These are phyloP conservation scores for Chalara sp. DNA, from an alignment of 2,329 filamentous ascomycete genomes.

Conservation along the genomic window DNA sequence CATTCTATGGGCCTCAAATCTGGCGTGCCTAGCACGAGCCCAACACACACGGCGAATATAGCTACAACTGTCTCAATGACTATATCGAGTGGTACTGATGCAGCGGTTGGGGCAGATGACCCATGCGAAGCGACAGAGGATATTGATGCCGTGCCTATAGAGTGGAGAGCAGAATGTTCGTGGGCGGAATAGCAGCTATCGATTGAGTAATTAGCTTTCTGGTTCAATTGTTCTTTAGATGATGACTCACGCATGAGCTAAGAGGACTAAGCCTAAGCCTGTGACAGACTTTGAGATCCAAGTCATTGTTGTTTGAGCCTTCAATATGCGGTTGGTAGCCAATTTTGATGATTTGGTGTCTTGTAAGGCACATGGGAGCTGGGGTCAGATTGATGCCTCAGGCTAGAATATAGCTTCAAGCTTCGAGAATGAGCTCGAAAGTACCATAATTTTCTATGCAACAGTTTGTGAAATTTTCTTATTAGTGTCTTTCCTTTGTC, in stretches of 20 bases:
- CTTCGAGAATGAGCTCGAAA: too few species aligned
- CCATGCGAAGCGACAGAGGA: constrained; percentile 37
- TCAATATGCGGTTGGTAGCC: too few species aligned
- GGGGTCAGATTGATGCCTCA: too few species aligned
- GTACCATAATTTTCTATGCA: too few species aligned
- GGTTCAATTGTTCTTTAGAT: not conserved
- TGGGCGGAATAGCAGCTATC: constrained; percentile 90
- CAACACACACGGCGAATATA: constrained; percentile 72
- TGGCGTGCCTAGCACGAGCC: constrained; percentile 72
- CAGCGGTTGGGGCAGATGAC: constrained; percentile 29
- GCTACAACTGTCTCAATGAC: constrained; percentile 78
- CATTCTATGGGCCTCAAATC: constrained; percentile 79
- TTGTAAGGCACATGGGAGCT: too few species aligned
- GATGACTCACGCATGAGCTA: constrained; percentile 74
- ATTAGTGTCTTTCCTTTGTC: too few species aligned
- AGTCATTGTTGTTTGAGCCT: constrained; percentile 46
- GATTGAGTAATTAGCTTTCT: not conserved
- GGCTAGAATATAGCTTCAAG: too few species aligned
- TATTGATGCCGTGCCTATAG: constrained; percentile 43
- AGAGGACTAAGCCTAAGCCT: constrained; percentile 66
- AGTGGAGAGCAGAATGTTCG: constrained; percentile 75
- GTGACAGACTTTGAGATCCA: constrained; percentile 67
- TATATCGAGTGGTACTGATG: constrained; percentile 74
- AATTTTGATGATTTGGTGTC: too few species aligned
- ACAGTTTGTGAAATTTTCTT: too few species aligned